These are phyloP conservation scores for Silybum marianum DNA, from an alignment of 129 eudicot species.

Conservation along the genomic window DNA sequence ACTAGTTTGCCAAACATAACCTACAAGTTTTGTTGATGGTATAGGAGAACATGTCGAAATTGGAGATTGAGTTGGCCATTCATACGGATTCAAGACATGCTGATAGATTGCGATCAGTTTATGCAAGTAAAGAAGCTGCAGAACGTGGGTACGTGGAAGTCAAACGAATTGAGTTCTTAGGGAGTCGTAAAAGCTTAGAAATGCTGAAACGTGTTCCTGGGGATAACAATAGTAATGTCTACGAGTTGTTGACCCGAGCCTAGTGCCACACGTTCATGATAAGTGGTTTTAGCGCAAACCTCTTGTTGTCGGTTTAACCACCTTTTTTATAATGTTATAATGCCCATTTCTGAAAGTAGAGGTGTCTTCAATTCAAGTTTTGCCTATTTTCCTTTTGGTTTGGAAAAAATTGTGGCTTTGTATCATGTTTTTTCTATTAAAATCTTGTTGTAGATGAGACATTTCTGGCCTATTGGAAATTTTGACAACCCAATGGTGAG, in stretches of 20 bases:
- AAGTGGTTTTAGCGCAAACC: conserved; percentile 17
- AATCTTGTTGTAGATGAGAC: background rate
- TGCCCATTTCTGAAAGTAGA: background rate
- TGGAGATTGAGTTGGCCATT: conserved; percentile 76
- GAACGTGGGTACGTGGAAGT: conserved; percentile 50
- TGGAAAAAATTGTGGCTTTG: background rate
- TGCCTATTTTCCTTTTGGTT: background rate
- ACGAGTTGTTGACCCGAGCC: conserved; percentile 80
- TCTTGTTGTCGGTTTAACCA: conserved; percentile 3
- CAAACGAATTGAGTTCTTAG: conserved; percentile 77
- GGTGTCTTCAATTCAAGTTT: background rate
- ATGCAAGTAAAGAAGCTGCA: conserved; percentile 63
- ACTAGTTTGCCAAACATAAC: background rate
- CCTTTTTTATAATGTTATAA: background rate
- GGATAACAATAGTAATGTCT: conserved; percentile 75
- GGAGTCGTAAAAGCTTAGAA: conserved; percentile 94
- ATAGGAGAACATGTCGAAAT: conserved; percentile 73
- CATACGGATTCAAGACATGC: conserved; percentile 95
- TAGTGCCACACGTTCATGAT: conserved; percentile 18
- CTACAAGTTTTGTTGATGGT: background rate
- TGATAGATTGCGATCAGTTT: conserved; percentile 68
- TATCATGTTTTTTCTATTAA: background rate
- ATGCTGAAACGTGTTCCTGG: conserved; percentile 89
- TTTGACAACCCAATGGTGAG: background rate
- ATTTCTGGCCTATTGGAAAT: background rate